A percentile compares a stretch with the other conserved stretches of the same genome.
phyloP scores from a whole-genome alignment of 2,329 filamentous ascomycete species.

The Penicillium corylophilum region DNA sequence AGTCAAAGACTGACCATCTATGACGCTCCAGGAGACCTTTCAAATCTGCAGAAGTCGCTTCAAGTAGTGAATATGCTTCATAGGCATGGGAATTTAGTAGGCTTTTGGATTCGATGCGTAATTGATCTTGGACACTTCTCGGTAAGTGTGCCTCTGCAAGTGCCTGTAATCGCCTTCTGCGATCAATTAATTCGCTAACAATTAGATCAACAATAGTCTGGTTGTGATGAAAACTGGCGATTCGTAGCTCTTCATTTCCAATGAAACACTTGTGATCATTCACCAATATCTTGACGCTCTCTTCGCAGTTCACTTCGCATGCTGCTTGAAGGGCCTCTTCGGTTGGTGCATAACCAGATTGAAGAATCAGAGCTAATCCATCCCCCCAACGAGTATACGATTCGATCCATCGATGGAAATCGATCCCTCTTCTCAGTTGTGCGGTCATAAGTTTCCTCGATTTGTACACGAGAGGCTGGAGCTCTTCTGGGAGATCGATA shows the following conservation, averaged over 20 bases:
- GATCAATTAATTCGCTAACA: background rate
- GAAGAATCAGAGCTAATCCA: slow-evolving; percentile 5
- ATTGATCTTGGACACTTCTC: background rate
- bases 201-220: background rate
- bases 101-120: background rate
- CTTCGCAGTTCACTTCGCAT: slow-evolving; percentile 6
- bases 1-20: slow-evolving; percentile 14
- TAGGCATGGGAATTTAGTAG: slow-evolving; percentile 2
- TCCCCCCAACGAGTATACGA: slow-evolving; percentile 6
- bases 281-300: slow-evolving; percentile 6
- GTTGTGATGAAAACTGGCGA: slow-evolving; percentile 3
- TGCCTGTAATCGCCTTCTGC: slow-evolving; percentile 6
- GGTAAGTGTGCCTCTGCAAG: slow-evolving; percentile 5
- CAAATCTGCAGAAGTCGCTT: background rate
- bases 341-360: slow-evolving; percentile 1
- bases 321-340: background rate
- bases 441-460: slow-evolving; percentile 1
- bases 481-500: slow-evolving; percentile 11
- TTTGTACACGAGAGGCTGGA: slow-evolving; percentile 4
- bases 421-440: slow-evolving; percentile 1
- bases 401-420: slow-evolving; percentile 2
- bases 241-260: background rate
- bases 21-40: background rate
- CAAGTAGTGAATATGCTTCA: slow-evolving; percentile 4
- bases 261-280: slow-evolving; percentile 1